Conservation (phyloP, 2,329 filamentous ascomycete genomes). For the Beauveria australis region DNA sequence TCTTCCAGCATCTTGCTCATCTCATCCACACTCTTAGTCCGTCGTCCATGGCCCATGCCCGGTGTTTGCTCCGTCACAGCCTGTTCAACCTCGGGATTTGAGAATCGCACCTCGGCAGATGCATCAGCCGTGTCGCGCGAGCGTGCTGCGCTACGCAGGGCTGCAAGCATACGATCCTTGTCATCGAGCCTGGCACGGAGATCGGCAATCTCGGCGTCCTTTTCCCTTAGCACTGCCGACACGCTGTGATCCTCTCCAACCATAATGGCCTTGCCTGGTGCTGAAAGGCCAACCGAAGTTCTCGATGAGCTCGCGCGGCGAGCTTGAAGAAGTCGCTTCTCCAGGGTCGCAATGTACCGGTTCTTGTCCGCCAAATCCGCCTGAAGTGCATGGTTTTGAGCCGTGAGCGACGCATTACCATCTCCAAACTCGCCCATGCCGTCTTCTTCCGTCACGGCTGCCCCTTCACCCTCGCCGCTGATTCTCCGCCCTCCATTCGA, state of each 20-base stretch:
- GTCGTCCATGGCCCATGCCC: constrained; percentile 34
- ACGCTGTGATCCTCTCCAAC: constrained; percentile 75
- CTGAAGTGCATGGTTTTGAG: constrained; percentile 88
- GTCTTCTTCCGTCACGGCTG: constrained; percentile 52
- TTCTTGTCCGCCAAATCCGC: constrained; percentile 96
- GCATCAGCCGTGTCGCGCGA: constrained; percentile 75
- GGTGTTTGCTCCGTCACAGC: constrained; percentile 18
- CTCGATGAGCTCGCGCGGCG: constrained; percentile 83
- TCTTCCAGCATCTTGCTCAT: constrained; percentile 91
- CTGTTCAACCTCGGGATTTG: constrained; percentile 16
- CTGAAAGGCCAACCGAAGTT: constrained; percentile 65
- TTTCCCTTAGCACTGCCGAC: constrained; percentile 68
- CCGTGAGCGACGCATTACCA: constrained; percentile 68
- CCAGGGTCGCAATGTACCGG: constrained; percentile 87
- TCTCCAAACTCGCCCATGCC: constrained; percentile 77
- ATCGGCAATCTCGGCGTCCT: constrained; percentile 86
- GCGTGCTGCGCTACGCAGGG: constrained; percentile 74
- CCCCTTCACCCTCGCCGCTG: constrained; percentile 31
- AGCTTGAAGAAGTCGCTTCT: constrained; percentile 86
- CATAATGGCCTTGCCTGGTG: constrained; percentile 53
- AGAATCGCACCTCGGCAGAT: constrained; percentile 24
- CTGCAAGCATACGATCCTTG: constrained; percentile 87
- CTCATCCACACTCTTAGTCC: constrained; percentile 70
- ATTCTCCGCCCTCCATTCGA: constrained; percentile 36
- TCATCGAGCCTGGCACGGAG: constrained; percentile 85